phyloP scores from a whole-genome alignment of 306 rosid genomes.

The Begonia masoniana region DNA sequence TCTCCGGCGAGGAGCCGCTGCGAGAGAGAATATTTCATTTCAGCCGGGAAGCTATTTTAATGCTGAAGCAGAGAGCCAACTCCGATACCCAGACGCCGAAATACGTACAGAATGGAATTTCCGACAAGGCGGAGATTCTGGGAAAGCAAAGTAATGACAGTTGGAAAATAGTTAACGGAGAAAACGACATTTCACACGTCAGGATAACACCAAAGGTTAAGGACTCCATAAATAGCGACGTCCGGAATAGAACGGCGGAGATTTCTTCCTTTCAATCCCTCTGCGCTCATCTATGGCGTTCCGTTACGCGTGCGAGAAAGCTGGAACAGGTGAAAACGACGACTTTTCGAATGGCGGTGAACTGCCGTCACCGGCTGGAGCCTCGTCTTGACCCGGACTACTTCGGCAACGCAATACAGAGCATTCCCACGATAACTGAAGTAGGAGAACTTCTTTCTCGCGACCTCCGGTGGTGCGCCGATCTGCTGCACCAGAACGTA shows the following conservation, averaged over 20 bases:
- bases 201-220: slow-evolving; percentile 8
- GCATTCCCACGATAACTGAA: slow-evolving; percentile 10
- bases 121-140: slow-evolving; percentile 4
- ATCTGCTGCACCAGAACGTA: slow-evolving; percentile 10
- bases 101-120: not conserved
- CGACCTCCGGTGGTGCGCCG: slow-evolving; percentile 13
- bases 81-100: not conserved
- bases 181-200: slow-evolving; percentile 4
- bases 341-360: slow-evolving; percentile 15
- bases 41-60: slow-evolving; percentile 10
- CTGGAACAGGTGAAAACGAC: slow-evolving; percentile 8
- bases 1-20: slow-evolving; percentile 11
- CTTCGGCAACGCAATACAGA: slow-evolving; percentile 18
- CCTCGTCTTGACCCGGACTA: slow-evolving; percentile 10
- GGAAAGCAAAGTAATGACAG: slow-evolving; percentile 12
- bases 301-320: slow-evolving; percentile 13
- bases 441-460: slow-evolving; percentile 9
- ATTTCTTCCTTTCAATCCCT: slow-evolving; percentile 14
- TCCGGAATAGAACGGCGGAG: slow-evolving; percentile 12
- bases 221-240: slow-evolving; percentile 8
- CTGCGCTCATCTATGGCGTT: slow-evolving; percentile 10
- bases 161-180: slow-evolving; percentile 11
- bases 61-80: slow-evolving; percentile 10
- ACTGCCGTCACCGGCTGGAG: slow-evolving; percentile 14
- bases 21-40: slow-evolving; percentile 15